Conservation (phyloP, 805 yeast species). For the Blastobotrys terrestris region DNA sequence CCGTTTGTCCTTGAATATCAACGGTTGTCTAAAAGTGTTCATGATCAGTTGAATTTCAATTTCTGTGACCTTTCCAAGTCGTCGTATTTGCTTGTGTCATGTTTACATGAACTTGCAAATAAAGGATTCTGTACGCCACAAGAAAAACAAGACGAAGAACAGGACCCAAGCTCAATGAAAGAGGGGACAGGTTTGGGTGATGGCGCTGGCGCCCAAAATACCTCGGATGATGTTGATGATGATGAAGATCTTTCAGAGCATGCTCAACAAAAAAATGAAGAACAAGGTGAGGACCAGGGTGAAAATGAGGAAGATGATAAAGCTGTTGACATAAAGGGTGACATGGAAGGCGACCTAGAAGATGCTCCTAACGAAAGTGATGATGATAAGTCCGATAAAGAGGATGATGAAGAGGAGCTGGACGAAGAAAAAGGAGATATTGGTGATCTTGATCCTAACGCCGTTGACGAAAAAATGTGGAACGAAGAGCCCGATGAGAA, state of each 20-base stretch:
- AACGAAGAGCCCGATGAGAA: constrained; percentile 80
- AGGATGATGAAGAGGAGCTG: constrained; percentile 54
- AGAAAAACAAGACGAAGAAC: constrained; percentile 57
- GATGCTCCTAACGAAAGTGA: constrained; percentile 66
- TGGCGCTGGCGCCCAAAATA: constrained; percentile 80
- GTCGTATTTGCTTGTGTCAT: constrained; percentile 47
- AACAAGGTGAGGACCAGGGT: constrained; percentile 50
- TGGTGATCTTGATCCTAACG: constrained; percentile 88
- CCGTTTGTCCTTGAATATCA: constrained; percentile 62
- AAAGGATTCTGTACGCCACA: constrained; percentile 93
- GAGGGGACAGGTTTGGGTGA: constrained; percentile 93
- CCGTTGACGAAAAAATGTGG: constrained; percentile 97
- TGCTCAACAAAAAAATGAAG: constrained; percentile 62
- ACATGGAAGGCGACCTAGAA: constrained; percentile 91
- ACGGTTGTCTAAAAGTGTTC: constrained; percentile 40
- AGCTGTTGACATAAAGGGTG: constrained; percentile 93
- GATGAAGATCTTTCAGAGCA: constrained; percentile 83
- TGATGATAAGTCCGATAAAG: constrained; percentile 41
- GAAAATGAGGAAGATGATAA: constrained; percentile 63
- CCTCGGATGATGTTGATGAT: constrained; percentile 80
- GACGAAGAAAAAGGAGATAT: constrained; percentile 88
- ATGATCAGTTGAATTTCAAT: constrained; percentile 40
- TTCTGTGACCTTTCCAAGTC: constrained; percentile 56
- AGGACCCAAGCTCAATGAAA: constrained; percentile 53
- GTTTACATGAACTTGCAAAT: constrained; percentile 56